Percentiles rank a stretch among this genome's conserved stretches.
Conservation (phyloP, 1,284 basidiomycete genomes). For the Neotropicomus parvogracilis region DNA sequence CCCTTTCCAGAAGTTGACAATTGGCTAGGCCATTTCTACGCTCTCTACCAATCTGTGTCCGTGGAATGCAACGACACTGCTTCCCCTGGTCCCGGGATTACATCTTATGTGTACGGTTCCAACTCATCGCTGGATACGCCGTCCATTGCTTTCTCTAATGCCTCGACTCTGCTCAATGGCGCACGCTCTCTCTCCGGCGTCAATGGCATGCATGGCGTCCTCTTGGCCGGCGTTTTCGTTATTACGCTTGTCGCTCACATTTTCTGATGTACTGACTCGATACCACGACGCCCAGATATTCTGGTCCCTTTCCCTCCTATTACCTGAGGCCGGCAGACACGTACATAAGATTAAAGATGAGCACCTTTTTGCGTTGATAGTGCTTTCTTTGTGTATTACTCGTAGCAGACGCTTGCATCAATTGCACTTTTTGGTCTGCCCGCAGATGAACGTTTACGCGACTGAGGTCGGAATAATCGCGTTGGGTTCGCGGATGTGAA, state of each 20-base stretch:
- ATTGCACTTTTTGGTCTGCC: neutral
- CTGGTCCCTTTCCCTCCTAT: neutral
- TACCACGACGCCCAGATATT: neutral
- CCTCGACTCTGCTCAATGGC: slow-evolving; percentile 46
- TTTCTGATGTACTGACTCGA: slow-evolving; percentile 19
- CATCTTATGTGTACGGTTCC: slow-evolving; percentile 59
- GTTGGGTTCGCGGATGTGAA: neutral
- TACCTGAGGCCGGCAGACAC: neutral
- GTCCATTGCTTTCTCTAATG: slow-evolving; percentile 51
- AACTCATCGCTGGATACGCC: slow-evolving; percentile 53
- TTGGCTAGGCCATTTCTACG: slow-evolving; percentile 53
- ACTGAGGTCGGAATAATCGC: neutral
- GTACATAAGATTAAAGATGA: neutral
- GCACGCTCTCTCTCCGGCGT: slow-evolving; percentile 20
- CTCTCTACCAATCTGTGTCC: slow-evolving; percentile 53
- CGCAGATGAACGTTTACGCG: neutral
- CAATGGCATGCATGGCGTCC: slow-evolving; percentile 13
- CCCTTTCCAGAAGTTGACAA: slow-evolving; percentile 1
- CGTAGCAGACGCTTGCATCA: neutral
- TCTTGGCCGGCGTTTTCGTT: slow-evolving; percentile 17
- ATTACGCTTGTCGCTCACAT: slow-evolving; percentile 26
- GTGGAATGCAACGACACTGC: slow-evolving; percentile 56
- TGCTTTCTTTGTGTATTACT: slow-evolving; percentile 5
- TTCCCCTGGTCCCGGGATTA: slow-evolving; percentile 41
- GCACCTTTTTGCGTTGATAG: neutral